Percentiles rank a stretch among this genome's conserved stretches.
These are phyloP conservation scores for Martensiomyces pterosporus DNA, from an alignment of 192 early-diverging fungal genomes.

Conservation along the genomic window DNA sequence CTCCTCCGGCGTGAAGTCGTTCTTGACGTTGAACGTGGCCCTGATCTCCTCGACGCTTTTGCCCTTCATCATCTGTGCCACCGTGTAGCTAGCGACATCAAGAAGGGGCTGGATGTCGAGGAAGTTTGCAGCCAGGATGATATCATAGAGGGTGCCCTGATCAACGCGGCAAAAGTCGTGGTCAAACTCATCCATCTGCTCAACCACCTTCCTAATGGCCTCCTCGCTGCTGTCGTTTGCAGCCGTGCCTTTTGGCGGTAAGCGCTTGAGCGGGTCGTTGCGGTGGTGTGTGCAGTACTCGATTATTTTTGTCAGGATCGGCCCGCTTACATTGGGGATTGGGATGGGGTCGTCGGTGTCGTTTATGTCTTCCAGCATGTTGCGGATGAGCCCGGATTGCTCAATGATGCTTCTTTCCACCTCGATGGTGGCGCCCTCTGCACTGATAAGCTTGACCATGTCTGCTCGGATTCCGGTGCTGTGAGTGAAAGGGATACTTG, in stretches of 20 bases:
- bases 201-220: constrained; percentile 55
- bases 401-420: constrained; percentile 47
- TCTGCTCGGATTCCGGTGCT: no score
- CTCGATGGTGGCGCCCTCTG: constrained; percentile 37
- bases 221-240: constrained; percentile 45
- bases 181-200: constrained; percentile 87
- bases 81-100: constrained; percentile 73
- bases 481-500: no score
- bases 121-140: constrained; percentile 89
- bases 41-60: constrained; percentile 88
- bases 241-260: constrained; percentile 42
- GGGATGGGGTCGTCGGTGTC: constrained; percentile 56
- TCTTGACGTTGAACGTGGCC: constrained; percentile 62
- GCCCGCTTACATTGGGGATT: constrained; percentile 85
- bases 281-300: constrained; percentile 89
- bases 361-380: constrained; percentile 46
- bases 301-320: constrained; percentile 81
- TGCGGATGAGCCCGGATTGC: constrained; percentile 49
- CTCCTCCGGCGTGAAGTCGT: constrained; percentile 70
- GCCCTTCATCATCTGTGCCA: constrained; percentile 86
- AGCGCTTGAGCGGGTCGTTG: constrained; percentile 46
- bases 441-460: constrained; percentile 28
- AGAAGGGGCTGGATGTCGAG: constrained; percentile 69
- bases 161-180: constrained; percentile 87
- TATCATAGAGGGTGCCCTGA: constrained; percentile 89